Percentiles rank a stretch among this genome's conserved stretches.
phyloP scores from a whole-genome alignment of 1,284 basidiomycete species.

The Malassezia sp. region DNA sequence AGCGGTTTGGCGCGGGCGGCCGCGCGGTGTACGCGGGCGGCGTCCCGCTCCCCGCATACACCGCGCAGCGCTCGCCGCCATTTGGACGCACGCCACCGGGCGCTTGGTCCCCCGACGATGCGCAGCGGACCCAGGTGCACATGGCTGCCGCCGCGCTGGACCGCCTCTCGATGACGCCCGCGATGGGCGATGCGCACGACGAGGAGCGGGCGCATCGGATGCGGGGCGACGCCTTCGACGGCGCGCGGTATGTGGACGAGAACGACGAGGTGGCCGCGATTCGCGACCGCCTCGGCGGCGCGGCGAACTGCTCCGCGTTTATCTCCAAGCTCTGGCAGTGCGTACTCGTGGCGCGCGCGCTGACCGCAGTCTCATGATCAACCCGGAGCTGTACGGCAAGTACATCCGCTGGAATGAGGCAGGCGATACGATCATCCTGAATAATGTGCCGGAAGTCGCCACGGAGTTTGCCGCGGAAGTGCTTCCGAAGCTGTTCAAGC shows the following conservation, averaged over 20 bases:
- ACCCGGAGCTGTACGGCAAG: conserved; percentile 34
- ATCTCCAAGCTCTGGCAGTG: conserved; percentile 46
- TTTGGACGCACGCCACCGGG: no score
- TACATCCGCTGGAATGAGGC: conserved; percentile 41
- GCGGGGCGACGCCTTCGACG: background rate
- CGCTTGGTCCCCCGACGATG: conserved; percentile 6
- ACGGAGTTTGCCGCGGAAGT: conserved; percentile 43
- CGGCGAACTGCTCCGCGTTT: conserved; percentile 45
- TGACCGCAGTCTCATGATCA: conserved; percentile 46
- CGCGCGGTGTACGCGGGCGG: no score
- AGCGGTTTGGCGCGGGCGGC: background rate
- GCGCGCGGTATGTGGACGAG: conserved; percentile 23
- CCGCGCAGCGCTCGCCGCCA: no score
- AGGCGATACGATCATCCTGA: conserved; percentile 42
- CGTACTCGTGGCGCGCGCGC: no score
- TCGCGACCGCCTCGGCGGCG: conserved; percentile 40
- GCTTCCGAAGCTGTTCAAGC: conserved; percentile 42
- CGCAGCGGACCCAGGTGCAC: conserved; percentile 10
- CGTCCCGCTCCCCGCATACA: no score
- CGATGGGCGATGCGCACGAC: conserved; percentile 7
- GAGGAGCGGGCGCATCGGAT: background rate
- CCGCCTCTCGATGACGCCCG: conserved; percentile 12
- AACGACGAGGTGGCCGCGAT: conserved; percentile 41
- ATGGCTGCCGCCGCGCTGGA: conserved; percentile 16
- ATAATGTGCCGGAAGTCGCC: conserved; percentile 36